phyloP scores from a whole-genome alignment of 345 rosid species.

The Arabis alpina region DNA sequence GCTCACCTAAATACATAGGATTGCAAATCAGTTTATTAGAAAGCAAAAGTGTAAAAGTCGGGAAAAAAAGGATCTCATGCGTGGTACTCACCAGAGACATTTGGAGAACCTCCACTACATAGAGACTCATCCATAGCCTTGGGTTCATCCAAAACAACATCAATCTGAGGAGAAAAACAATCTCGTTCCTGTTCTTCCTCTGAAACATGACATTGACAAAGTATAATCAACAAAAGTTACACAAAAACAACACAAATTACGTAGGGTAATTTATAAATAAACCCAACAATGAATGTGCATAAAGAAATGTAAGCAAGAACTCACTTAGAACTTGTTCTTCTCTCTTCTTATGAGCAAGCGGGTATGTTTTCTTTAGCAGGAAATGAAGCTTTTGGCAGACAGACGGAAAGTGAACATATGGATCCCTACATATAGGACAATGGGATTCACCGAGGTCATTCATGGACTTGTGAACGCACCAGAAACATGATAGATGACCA shows the following conservation, averaged over 20 bases:
- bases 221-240: constrained; percentile 4
- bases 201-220: constrained; percentile 41
- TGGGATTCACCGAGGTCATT: constrained; percentile 37
- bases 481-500: constrained; percentile 91
- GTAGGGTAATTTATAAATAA: not conserved
- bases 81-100: constrained; percentile 37
- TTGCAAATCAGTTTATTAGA: not conserved
- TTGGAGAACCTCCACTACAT: constrained; percentile 22
- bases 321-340: constrained; percentile 61
- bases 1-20: constrained; percentile 5
- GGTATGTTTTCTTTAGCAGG: constrained; percentile 69
- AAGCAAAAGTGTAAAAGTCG: constrained; percentile 28
- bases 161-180: constrained; percentile 65
- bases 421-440: constrained; percentile 79
- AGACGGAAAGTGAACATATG: constrained; percentile 69
- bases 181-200: constrained; percentile 53
- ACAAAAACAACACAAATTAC: not conserved
- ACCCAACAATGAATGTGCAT: not conserved
- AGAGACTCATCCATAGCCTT: constrained; percentile 38
- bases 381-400: constrained; percentile 67
- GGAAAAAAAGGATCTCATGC: constrained; percentile 8
- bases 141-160: constrained; percentile 30
- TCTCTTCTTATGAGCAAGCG: constrained; percentile 57
- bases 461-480: constrained; percentile 88
- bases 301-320: constrained; percentile 14